Evolutionary conservation across 257 asterid genomes (phyloP), one percentile per base, ranked within the genome.

Genomic region (Solanum habrochaites): DNA sequence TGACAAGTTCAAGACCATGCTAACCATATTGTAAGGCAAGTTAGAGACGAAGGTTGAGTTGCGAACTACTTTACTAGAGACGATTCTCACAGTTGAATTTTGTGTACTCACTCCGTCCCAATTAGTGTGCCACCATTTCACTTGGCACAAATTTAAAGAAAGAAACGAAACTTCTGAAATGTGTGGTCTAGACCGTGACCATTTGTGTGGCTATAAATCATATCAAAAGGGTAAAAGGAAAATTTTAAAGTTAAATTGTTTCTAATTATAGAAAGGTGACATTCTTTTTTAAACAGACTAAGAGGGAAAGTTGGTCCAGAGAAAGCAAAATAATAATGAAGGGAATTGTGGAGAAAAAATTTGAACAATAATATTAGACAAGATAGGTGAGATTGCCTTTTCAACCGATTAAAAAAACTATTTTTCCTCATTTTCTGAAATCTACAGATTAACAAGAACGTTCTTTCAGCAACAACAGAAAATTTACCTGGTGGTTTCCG

Each of bases 401-500:
- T 15, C 64, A 29, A 29, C 25, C 40, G 8, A 43, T 45, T 18
- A 45, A 78, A 45, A 45, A 25, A 45, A 45, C 40, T 25, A 31
- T 21, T 7, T 18, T 67, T 70, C 83, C 70, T 45, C 69, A 43
- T 81, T 49, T 31, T 18, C 69, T 49, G 31, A 81, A 49, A 47
- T 81, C 85, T 81, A 81, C 69, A 81, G 69, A 31, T 81, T 49
- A 81, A 49, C 29, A 71, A 85, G 67, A 60, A 72, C 3, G 7
- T 8, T 21, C 35, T 77, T 77, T 49, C 85, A 43, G 86, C 40
- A 86, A 77, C 72, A 86, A 85, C 85, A 81, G 86, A 58, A 88
- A 91, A 88, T 90, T 86, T 93, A 97, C 99, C 99, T 90, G 94
- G 93, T 47, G 99, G 99, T 83, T 85, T 88, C 90, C 47, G 73